phyloP scores from a whole-genome alignment of 371 early-diverging fungal species.

The Coemansia linderi region DNA sequence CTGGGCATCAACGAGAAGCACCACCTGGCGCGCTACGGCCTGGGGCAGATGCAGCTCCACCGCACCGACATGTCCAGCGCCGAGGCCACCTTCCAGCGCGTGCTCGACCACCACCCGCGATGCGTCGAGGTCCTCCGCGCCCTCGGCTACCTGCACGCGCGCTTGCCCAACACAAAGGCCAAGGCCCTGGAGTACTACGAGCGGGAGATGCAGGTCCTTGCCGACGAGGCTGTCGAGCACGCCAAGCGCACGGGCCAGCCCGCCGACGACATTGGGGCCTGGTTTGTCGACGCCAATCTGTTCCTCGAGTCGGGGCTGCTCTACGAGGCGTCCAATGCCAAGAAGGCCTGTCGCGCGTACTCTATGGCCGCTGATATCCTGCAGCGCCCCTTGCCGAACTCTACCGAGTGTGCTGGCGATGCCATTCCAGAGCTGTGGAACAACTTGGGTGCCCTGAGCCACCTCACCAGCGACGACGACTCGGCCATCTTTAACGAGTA shows the following conservation, averaged over 20 bases:
- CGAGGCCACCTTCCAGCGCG: constrained; percentile 71
- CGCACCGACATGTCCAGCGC: constrained; percentile 58
- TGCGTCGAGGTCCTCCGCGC: constrained; percentile 68
- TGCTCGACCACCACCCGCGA: constrained; percentile 64
- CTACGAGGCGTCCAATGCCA: constrained; percentile 61
- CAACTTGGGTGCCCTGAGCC: constrained; percentile 78
- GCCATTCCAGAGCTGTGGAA: constrained; percentile 74
- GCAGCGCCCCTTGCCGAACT: constrained; percentile 32
- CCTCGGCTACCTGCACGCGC: constrained; percentile 67
- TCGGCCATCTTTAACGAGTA: constrained; percentile 50
- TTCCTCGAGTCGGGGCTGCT: constrained; percentile 68
- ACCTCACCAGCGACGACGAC: constrained; percentile 57
- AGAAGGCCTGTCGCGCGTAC: constrained; percentile 59
- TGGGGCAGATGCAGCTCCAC: constrained; percentile 73
- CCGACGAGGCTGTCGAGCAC: constrained; percentile 23
- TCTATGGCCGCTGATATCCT: constrained; percentile 57
- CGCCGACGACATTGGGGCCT: constrained; percentile 24
- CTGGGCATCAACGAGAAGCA: constrained; percentile 70
- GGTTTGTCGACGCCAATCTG: constrained; percentile 55
- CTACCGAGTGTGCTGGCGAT: constrained; percentile 23
- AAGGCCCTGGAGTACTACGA: constrained; percentile 67
- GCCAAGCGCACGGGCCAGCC: not conserved
- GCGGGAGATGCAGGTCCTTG: constrained; percentile 55
- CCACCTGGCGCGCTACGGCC: constrained; percentile 70
- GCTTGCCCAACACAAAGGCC: constrained; percentile 63